These are phyloP conservation scores for Trichoderma atroviride DNA, from an alignment of 2,329 filamentous ascomycete species.

Conservation along the genomic window DNA sequence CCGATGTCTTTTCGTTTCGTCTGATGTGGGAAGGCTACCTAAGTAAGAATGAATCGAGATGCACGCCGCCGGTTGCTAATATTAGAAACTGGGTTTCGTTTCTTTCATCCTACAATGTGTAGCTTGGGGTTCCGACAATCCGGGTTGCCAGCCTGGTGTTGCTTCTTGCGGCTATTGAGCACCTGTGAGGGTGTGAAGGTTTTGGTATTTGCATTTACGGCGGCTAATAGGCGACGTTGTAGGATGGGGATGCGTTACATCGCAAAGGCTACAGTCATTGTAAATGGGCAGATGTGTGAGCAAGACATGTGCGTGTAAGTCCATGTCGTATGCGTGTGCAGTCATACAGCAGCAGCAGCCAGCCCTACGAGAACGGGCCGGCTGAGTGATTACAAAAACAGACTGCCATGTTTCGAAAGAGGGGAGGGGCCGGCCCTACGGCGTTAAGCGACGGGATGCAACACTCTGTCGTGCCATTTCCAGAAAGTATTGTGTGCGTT, in stretches of 20 bases:
- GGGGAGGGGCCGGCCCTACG: neutral
- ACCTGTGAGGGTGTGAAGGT: neutral
- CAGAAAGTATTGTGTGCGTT: neutral
- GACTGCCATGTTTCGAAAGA: neutral
- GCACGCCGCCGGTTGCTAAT: neutral
- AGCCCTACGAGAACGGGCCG: neutral
- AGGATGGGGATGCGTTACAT: conserved; percentile 21
- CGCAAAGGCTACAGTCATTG: neutral
- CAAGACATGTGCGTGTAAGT: neutral
- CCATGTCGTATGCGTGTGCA: neutral
- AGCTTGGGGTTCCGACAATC: neutral
- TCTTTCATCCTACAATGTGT: neutral
- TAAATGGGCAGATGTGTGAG: neutral
- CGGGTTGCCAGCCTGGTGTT: neutral
- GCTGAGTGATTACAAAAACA: neutral
- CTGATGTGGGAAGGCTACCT: neutral
- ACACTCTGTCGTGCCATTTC: conserved; percentile 1
- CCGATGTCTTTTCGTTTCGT: neutral
- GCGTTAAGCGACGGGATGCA: conserved; percentile 3
- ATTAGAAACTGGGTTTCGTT: neutral
- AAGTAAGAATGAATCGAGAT: neutral
- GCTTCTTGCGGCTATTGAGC: conserved; percentile 2
- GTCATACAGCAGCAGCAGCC: too few relatives aligned
- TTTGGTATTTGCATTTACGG: neutral
- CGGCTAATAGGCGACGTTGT: conserved; percentile 19